These are phyloP conservation scores for Hypseocharis bilobata DNA, from an alignment of 441 rosid genomes.

Conservation along the genomic window DNA sequence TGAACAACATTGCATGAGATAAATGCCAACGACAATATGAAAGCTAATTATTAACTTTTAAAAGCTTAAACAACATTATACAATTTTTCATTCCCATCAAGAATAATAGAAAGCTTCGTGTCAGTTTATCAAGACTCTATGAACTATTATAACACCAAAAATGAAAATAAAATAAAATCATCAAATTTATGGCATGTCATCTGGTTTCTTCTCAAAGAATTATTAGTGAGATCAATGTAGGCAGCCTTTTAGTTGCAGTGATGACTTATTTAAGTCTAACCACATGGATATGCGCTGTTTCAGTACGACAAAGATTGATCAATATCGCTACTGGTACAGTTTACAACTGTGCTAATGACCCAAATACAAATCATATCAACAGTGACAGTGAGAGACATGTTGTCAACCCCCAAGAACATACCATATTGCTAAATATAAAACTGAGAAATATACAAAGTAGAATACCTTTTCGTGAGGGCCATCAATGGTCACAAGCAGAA, in stretches of 20 bases:
- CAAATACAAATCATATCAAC: neutral
- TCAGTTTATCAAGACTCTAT: neutral
- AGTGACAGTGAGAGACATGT: neutral
- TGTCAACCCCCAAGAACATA: neutral
- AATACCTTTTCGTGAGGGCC: slow-evolving; percentile 81
- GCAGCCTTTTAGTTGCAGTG: too few species aligned
- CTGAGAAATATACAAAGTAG: neutral
- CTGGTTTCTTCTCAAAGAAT: neutral
- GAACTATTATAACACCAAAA: neutral
- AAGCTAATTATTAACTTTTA: neutral
- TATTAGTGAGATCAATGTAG: neutral
- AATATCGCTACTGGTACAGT: neutral
- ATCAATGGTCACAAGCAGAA: slow-evolving; percentile 58
- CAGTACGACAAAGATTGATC: neutral
- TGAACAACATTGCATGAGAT: neutral
- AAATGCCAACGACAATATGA: neutral
- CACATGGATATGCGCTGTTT: neutral
- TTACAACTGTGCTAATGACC: neutral
- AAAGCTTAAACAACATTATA: neutral
- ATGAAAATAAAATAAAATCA: too few species aligned
- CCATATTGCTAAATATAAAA: neutral
- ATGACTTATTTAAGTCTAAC: too few species aligned
- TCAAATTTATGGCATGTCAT: neutral
- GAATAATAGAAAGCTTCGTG: neutral
- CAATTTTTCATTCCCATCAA: neutral